Base-by-base conservation (phyloP, 1,139 yeast genomes). In the Diutina rugosa region DNA sequence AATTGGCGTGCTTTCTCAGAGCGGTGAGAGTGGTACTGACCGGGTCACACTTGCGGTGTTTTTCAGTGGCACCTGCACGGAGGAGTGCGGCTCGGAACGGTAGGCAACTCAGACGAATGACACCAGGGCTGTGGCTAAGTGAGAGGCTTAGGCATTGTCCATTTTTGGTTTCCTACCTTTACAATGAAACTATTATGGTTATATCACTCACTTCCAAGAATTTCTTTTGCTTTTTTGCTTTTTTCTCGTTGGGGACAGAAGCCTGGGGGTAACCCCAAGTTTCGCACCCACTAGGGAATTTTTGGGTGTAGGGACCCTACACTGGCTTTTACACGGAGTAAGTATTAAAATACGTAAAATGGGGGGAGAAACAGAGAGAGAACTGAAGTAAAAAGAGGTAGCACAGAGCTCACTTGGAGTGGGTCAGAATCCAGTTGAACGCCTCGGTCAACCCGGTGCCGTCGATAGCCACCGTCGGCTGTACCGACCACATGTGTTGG, bases 361-460 rank as follows among this genome's bases (percentile, higher is more conserved):
- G 26, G 26, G 4, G 26, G 26, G 26, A 21, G 41, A 35, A 35
- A 35, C 41, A 35, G 14, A 35, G 26, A 35, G n/a, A 12, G n/a
- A 35, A 9, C n/a, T 9, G n/a, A 35, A 35, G 41, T 10, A 35
- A 4, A 5, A 35, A n/a, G 2, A 21, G 4, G 26, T 21, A 21
- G 26, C 2, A 35, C 41, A 32, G 35, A 8, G 12, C 7, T 32
- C 29, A 76, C 62, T 75, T 76, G 57, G 81, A 77, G 63, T 84
- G 84, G 59, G 77, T 81, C 26, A 88, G 80, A 55, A 85, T 81
- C 91, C 91, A 86, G 64, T 84, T 82, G 68, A 86, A 75, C 16
- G 89, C 84, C 67, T 85, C 91, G 55, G 82, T 80, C 61, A 86
- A 74, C 5, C 93, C 93, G 54, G 87, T 85, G 46, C 90, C 91